Evolutionary conservation across 805 yeast genomes (phyloP).

Genomic region (Wickerhamiella vanderwaltii): DNA sequence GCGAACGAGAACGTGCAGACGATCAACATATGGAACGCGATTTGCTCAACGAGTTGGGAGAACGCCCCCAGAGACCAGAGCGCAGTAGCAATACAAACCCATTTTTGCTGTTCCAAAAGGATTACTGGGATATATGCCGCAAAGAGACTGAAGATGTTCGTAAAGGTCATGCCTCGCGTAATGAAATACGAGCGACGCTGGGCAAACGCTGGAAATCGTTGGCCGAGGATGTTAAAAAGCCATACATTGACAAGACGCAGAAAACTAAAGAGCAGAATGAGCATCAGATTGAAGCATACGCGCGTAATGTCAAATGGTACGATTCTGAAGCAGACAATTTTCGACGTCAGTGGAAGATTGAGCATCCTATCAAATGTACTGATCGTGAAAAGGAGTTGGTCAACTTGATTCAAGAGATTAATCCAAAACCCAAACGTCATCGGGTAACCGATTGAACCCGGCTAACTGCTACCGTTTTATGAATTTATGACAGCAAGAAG

Average conservation of each 20-base stretch:
- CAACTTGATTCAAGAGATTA: constrained; percentile 12
- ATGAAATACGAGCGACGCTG: constrained; percentile 31
- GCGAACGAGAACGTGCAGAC: constrained; percentile 24
- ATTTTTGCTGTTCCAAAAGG: constrained; percentile 31
- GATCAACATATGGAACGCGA: constrained; percentile 28
- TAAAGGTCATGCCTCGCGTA: constrained; percentile 30
- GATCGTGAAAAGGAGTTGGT: constrained; percentile 20
- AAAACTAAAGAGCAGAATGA: constrained; percentile 27
- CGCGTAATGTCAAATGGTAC: constrained; percentile 25
- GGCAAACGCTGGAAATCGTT: constrained; percentile 33
- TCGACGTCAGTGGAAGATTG: constrained; percentile 29
- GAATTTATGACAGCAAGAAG: background rate
- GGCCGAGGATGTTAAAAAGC: constrained; percentile 28
- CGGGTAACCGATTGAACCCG: constrained; percentile 15
- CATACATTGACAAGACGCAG: constrained; percentile 28
- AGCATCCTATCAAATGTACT: constrained; percentile 23
- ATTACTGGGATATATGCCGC: constrained; percentile 32
- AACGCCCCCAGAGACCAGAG: constrained; percentile 30
- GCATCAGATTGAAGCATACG: constrained; percentile 26
- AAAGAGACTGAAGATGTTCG: constrained; percentile 27
- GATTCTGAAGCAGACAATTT: constrained; percentile 30
- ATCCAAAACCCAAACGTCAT: constrained; percentile 15
- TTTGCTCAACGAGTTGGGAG: constrained; percentile 29
- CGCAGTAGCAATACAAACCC: constrained; percentile 31
- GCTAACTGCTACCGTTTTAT: too few species aligned